Evolutionary conservation across 139 green algal genomes (phyloP).

Genomic region (Parachlorella kessleri): DNA sequence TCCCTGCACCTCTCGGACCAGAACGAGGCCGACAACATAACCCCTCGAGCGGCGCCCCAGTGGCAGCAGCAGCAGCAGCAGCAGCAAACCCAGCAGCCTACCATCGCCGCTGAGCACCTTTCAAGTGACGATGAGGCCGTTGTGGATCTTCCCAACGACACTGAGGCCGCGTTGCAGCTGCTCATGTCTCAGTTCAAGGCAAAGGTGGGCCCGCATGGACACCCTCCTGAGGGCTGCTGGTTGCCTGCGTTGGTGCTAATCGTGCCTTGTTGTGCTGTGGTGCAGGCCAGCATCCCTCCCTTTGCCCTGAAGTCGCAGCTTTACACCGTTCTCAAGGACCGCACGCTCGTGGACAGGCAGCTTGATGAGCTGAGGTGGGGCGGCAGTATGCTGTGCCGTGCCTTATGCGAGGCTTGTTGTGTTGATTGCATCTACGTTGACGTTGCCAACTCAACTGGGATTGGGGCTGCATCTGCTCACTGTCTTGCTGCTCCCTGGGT

Average conservation of each 20-base stretch:
- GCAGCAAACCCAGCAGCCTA: too few species aligned
- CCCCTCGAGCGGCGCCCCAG: too few species aligned
- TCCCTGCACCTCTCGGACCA: too few species aligned
- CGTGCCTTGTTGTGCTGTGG: neutral
- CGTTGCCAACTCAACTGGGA: too few species aligned
- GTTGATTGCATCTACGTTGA: too few species aligned
- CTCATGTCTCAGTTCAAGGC: conserved; percentile 16
- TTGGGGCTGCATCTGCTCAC: too few species aligned
- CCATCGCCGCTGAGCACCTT: too few species aligned
- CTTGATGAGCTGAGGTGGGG: conserved; percentile 44
- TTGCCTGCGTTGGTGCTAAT: neutral
- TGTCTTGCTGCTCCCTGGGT: too few species aligned
- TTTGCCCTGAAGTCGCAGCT: conserved; percentile 34
- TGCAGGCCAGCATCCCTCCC: conserved; percentile 11
- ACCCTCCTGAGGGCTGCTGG: neutral
- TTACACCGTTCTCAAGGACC: conserved; percentile 47
- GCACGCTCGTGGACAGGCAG: conserved; percentile 40
- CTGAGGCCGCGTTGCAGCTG: conserved; percentile 7
- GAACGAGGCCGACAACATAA: too few species aligned
- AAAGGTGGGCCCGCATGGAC: neutral
- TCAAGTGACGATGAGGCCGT: neutral
- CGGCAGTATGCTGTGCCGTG: too few species aligned
- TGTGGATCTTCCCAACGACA: conserved; percentile 12
- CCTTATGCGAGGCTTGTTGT: too few species aligned
- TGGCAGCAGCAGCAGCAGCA: too few species aligned